Evolutionary conservation across 1,139 yeast genomes (phyloP).

Genomic region (Suhomyces maxii): DNA sequence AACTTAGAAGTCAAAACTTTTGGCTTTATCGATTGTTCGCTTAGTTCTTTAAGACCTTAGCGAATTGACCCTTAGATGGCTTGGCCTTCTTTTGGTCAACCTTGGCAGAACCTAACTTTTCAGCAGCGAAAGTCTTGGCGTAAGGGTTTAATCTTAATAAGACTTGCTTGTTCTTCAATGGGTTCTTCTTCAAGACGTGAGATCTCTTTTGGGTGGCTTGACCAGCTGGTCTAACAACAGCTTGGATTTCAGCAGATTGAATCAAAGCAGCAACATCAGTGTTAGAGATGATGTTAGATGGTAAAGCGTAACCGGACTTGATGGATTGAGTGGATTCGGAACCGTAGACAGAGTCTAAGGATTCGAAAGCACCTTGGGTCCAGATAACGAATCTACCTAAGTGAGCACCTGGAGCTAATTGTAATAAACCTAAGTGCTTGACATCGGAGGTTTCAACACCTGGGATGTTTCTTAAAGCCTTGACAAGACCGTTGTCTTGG

Average conservation of each 20-base stretch:
- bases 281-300: constrained; percentile 91
- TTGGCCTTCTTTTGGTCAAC: constrained; percentile 60
- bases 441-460: constrained; percentile 99
- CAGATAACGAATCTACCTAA: constrained; percentile 99
- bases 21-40: too few species aligned
- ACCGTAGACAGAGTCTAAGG: constrained; percentile 97
- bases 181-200: constrained; percentile 98
- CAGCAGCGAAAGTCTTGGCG: constrained; percentile 95
- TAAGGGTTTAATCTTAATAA: constrained; percentile 98
- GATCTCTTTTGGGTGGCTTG: constrained; percentile 91
- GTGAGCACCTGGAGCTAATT: constrained; percentile 99
- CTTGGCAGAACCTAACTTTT: constrained; percentile 87
- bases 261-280: constrained; percentile 95
- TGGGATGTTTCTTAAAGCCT: constrained; percentile 99
- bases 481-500: constrained; percentile 95
- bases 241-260: constrained; percentile 99
- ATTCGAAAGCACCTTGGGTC: constrained; percentile 98
- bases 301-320: constrained; percentile 90
- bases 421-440: constrained; percentile 90
- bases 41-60: constrained; percentile 61
- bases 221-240: constrained; percentile 96
- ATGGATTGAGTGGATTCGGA: constrained; percentile 81
- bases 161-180: constrained; percentile 99
- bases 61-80: constrained; percentile 75
- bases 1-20: not conserved